Evolutionary conservation across 2,329 filamentous ascomycete species (phyloP).

Genomic region (Lasiodiplodia hormozganensis): DNA sequence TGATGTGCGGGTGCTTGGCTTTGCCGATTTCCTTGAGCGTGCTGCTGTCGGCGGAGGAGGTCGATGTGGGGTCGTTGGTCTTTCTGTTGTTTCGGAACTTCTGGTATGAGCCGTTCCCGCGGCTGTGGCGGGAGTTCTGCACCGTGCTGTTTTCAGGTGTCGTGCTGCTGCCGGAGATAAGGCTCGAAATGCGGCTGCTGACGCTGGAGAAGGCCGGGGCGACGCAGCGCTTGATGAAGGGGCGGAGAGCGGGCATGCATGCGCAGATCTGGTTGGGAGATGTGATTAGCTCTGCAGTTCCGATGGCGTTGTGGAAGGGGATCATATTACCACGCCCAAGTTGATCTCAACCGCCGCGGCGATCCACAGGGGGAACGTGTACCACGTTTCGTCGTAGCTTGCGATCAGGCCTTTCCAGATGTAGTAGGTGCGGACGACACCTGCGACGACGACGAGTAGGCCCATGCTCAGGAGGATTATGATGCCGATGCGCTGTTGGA

Average conservation of each 20-base stretch:
- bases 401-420: slow-evolving; percentile 51
- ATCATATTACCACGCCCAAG: slow-evolving; percentile 50
- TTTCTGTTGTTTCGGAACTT: neutral
- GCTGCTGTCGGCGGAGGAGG: neutral
- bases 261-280: slow-evolving; percentile 42
- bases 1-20: neutral
- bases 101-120: neutral
- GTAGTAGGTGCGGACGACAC: slow-evolving; percentile 52
- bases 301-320: neutral
- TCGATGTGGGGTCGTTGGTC: neutral
- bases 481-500: slow-evolving; percentile 49
- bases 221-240: slow-evolving; percentile 32
- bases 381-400: slow-evolving; percentile 55
- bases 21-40: slow-evolving; percentile 9
- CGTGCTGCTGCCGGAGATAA: slow-evolving; percentile 1
- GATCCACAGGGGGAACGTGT: slow-evolving; percentile 56
- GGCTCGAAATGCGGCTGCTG: slow-evolving; percentile 4
- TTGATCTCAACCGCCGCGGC: slow-evolving; percentile 55
- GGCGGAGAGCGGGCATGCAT: slow-evolving; percentile 46
- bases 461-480: slow-evolving; percentile 50
- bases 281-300: neutral
- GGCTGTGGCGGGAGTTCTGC: neutral
- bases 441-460: slow-evolving; percentile 52
- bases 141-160: neutral
- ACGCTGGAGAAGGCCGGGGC: slow-evolving; percentile 8